Evolutionary conservation across 106 monocot species (phyloP).

Genomic region (Cymbidium sinense): DNA sequence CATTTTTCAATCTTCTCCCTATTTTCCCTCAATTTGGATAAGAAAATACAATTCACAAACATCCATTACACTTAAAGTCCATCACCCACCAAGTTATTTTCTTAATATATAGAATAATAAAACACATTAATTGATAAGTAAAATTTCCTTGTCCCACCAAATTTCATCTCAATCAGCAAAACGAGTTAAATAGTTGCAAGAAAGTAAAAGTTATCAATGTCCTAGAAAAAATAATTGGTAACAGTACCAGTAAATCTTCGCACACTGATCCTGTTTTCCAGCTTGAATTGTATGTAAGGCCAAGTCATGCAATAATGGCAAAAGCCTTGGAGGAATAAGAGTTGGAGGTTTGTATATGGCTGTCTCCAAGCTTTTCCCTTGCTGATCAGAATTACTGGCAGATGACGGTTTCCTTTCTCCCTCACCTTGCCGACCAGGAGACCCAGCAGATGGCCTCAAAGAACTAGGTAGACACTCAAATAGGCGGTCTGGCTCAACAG

Average conservation of each 20-base stretch:
- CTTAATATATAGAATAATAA: neutral
- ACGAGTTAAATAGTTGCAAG: neutral
- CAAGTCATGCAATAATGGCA: conserved; percentile 72
- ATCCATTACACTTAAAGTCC: neutral
- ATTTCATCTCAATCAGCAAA: neutral
- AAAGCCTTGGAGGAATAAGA: conserved; percentile 66
- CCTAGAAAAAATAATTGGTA: neutral
- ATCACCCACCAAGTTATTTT: neutral
- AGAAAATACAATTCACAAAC: neutral
- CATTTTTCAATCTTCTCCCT: neutral
- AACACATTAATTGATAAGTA: neutral
- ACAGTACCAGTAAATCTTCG: conserved; percentile 61
- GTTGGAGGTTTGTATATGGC: conserved; percentile 68
- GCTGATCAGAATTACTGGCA: conserved; percentile 28
- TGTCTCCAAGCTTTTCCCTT: conserved; percentile 34
- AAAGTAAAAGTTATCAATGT: neutral
- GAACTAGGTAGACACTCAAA: conserved; percentile 68
- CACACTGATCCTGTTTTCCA: conserved; percentile 65
- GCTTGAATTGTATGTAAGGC: conserved; percentile 74
- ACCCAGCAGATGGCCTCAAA: conserved; percentile 46
- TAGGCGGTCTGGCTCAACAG: conserved; percentile 67
- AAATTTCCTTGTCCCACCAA: neutral
- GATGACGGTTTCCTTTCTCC: conserved; percentile 28
- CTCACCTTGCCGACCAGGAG: conserved; percentile 28
- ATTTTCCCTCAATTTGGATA: neutral